Evolutionary conservation across 192 early-diverging fungal genomes (phyloP).

Genomic region (Backusella westeae): DNA sequence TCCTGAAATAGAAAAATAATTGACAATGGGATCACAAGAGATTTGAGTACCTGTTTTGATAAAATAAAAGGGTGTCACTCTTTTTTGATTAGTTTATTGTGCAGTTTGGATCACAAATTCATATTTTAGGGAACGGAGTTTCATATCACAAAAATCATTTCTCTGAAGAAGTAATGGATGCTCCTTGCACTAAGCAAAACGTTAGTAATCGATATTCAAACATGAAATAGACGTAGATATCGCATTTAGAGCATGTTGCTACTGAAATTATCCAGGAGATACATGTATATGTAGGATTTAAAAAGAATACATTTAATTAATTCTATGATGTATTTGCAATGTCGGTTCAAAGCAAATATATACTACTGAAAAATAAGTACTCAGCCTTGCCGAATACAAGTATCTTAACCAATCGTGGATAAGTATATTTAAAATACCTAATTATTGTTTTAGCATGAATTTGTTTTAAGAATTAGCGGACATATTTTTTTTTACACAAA

Average conservation of each 20-base stretch:
- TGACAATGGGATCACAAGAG: neutral
- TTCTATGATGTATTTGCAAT: no score
- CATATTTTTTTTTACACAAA: neutral
- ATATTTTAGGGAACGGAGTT: neutral
- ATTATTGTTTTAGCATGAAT: neutral
- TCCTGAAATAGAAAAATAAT: neutral
- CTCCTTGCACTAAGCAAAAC: neutral
- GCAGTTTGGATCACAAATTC: neutral
- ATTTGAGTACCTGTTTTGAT: neutral
- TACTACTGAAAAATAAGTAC: neutral
- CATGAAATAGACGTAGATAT: neutral
- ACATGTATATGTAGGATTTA: no score
- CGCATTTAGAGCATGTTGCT: no score
- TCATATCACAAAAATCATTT: neutral
- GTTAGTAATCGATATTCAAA: neutral
- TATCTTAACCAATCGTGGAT: neutral
- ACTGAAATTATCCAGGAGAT: no score
- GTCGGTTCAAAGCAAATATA: neutral
- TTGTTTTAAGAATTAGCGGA: neutral
- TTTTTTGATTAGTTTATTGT: neutral
- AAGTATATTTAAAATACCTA: neutral
- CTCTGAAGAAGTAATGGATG: neutral
- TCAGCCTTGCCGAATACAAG: neutral
- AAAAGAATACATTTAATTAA: no score
- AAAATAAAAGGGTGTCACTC: neutral